phyloP scores from a whole-genome alignment of 2,329 filamentous ascomycete genomes.

The Furcasterigmium sp. region DNA sequence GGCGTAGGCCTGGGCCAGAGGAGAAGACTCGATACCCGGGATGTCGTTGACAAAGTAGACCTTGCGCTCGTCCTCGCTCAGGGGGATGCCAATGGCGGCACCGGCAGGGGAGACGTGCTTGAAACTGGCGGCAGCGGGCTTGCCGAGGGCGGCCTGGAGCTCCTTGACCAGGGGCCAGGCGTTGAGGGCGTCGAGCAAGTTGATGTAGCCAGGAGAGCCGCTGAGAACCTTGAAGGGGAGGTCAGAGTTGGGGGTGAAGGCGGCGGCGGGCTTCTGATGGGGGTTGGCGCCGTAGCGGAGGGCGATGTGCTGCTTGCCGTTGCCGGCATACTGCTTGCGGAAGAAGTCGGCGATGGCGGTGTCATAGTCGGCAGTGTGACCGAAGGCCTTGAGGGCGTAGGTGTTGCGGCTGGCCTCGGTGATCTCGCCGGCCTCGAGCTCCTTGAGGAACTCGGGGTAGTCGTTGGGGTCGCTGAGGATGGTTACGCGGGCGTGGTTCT shows the following conservation, averaged over 20 bases:
- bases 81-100: conserved; percentile 85
- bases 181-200: conserved; percentile 92
- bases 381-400: conserved; percentile 95
- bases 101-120: conserved; percentile 98
- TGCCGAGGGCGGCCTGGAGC: conserved; percentile 79
- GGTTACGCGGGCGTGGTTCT: conserved; percentile 94
- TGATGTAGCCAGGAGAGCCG: conserved; percentile 93
- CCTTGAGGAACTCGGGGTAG: conserved; percentile 89
- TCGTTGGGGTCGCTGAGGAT: conserved; percentile 92
- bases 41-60: conserved; percentile 99
- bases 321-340: conserved; percentile 89
- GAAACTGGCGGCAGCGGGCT: conserved; percentile 93
- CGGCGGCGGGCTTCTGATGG: conserved; percentile 93
- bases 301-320: conserved; percentile 75
- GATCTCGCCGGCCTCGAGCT: conserved; percentile 83
- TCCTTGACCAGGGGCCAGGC: conserved; percentile 97
- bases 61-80: conserved; percentile 84
- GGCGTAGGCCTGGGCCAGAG: conserved; percentile 89
- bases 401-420: conserved; percentile 78
- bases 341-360: conserved; percentile 94
- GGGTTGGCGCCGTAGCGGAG: conserved; percentile 96
- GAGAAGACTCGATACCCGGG: conserved; percentile 77
- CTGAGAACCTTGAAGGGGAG: conserved; percentile 93
- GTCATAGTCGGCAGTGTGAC: conserved; percentile 97
- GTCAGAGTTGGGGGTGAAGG: conserved; percentile 65